Evolutionary conservation across 2,329 filamentous ascomycete genomes (phyloP).

Genomic region (Passalora sequoiae): DNA sequence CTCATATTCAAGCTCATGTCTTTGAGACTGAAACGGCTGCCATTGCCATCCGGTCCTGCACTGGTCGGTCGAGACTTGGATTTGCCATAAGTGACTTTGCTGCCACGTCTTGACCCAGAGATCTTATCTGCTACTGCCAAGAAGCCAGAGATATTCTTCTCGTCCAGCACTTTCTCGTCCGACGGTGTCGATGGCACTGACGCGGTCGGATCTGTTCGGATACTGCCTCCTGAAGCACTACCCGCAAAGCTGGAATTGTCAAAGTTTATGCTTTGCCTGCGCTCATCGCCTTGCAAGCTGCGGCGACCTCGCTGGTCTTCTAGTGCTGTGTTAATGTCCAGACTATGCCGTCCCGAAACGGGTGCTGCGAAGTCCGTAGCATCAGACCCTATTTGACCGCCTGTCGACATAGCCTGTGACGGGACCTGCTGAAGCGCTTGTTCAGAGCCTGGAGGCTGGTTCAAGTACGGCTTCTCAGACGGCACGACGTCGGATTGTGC

Average conservation of each 20-base stretch:
- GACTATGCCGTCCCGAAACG: constrained; percentile 22
- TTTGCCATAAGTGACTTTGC: constrained; percentile 22
- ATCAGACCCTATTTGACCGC: constrained; percentile 13
- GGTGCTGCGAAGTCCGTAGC: constrained; percentile 19
- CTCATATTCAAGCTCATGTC: constrained; percentile 40
- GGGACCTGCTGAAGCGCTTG: constrained; percentile 15
- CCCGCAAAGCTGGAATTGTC: constrained; percentile 35
- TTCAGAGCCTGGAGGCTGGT: constrained; percentile 19
- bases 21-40: constrained; percentile 38
- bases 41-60: constrained; percentile 22
- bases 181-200: constrained; percentile 39
- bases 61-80: constrained; percentile 41
- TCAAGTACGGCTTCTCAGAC: constrained; percentile 25
- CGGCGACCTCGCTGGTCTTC: constrained; percentile 32
- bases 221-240: constrained; percentile 26
- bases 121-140: constrained; percentile 29
- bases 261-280: constrained; percentile 38
- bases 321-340: constrained; percentile 27
- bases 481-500: constrained; percentile 25
- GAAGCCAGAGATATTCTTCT: constrained; percentile 22
- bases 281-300: constrained; percentile 35
- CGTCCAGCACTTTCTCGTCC: constrained; percentile 35
- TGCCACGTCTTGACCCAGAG: constrained; percentile 27
- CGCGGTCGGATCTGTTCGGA: constrained; percentile 20
- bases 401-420: constrained; percentile 11